phyloP scores from a whole-genome alignment of 2,329 filamentous ascomycete genomes.

The Epichloe hybrida region DNA sequence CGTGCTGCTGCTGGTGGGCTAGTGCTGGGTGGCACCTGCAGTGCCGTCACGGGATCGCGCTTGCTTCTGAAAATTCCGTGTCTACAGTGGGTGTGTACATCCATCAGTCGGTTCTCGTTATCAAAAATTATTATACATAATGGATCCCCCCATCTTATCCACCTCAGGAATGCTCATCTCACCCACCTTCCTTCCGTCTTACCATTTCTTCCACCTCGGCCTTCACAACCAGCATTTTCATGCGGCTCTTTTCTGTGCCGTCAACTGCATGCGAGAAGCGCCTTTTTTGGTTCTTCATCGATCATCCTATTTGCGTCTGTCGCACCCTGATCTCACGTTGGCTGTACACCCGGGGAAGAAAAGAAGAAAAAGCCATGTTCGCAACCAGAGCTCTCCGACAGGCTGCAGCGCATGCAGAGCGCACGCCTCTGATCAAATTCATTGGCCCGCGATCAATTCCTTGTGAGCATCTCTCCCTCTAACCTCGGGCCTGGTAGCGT shows the following conservation, averaged over 20 bases:
- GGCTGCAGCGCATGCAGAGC: conserved; percentile 45
- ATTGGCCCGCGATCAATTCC: conserved; percentile 46
- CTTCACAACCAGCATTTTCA: background rate
- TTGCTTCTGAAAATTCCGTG: conserved; percentile 1
- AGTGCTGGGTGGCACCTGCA: background rate
- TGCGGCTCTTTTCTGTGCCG: background rate
- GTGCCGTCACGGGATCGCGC: background rate
- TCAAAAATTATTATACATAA: conserved; percentile 3
- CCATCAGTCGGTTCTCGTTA: background rate
- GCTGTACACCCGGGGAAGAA: background rate
- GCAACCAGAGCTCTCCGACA: conserved; percentile 43
- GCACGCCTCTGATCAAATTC: conserved; percentile 48
- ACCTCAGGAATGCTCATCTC: too few relatives aligned
- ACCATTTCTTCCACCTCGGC: background rate
- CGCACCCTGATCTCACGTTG: background rate
- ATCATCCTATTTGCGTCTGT: background rate
- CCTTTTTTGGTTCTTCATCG: too few relatives aligned
- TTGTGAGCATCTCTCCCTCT: conserved; percentile 20
- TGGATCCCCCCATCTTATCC: background rate
- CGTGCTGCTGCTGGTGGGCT: background rate
- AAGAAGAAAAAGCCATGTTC: conserved; percentile 29
- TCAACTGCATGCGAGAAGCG: background rate
- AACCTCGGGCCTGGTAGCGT: background rate
- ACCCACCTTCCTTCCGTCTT: background rate
- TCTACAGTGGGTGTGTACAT: too few relatives aligned